phyloP scores from a whole-genome alignment of 2,329 filamentous ascomycete species.

The Verruconis gallopava region DNA sequence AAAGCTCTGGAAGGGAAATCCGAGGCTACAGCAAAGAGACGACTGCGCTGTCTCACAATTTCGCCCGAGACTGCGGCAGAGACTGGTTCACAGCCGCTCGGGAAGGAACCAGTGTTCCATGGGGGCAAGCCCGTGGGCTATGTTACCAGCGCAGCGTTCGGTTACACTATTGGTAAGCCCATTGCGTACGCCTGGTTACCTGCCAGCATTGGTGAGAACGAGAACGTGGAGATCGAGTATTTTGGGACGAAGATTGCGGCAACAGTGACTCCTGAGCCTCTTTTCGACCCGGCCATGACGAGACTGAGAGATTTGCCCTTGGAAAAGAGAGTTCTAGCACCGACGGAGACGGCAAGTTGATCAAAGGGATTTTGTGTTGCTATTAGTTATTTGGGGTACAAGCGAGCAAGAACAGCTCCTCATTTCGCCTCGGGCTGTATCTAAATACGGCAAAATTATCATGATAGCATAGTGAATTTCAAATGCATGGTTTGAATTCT shows the following conservation, averaged over 20 bases:
- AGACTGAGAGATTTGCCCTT: constrained; percentile 19
- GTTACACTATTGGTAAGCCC: constrained; percentile 45
- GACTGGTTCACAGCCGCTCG: constrained; percentile 42
- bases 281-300: constrained; percentile 32
- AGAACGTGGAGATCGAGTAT: constrained; percentile 46
- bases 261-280: constrained; percentile 39
- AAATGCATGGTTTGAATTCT: too few relatives aligned
- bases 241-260: constrained; percentile 43
- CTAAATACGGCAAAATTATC: too few relatives aligned
- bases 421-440: too few relatives aligned
- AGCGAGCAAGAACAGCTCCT: too few relatives aligned
- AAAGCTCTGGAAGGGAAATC: constrained; percentile 33
- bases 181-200: constrained; percentile 48
- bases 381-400: too few relatives aligned
- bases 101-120: constrained; percentile 48
- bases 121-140: constrained; percentile 39
- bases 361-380: too few relatives aligned
- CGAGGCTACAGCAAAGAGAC: constrained; percentile 21
- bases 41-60: constrained; percentile 39
- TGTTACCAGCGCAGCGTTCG: constrained; percentile 48
- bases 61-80: constrained; percentile 28
- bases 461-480: too few relatives aligned
- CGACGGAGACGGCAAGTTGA: background rate
- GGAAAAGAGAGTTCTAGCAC: background rate
- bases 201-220: constrained; percentile 32